Conservation (phyloP, 345 rosid genomes). For the Eutrema japonicum region DNA sequence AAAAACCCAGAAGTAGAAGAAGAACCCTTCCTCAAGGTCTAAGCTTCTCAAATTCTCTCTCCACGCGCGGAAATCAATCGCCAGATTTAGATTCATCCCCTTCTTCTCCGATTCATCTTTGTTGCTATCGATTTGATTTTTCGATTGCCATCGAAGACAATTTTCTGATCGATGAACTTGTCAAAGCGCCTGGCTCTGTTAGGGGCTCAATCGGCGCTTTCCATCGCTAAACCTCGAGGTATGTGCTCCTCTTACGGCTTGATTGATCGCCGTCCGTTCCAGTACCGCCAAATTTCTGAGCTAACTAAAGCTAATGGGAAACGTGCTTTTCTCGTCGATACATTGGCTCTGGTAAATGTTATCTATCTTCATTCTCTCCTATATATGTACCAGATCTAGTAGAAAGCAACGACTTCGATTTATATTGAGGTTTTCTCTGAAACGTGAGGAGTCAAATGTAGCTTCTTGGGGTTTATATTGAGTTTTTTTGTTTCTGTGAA, state of each 20-base stretch:
- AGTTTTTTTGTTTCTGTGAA: constrained; percentile 2
- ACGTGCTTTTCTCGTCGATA: constrained; percentile 90
- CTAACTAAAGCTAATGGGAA: constrained; percentile 65
- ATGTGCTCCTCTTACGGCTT: constrained; percentile 21
- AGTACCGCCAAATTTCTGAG: constrained; percentile 58
- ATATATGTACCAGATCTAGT: constrained; percentile 8
- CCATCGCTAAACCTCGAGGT: constrained; percentile 43
- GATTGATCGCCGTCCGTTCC: constrained; percentile 27
- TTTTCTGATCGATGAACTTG: constrained; percentile 49
- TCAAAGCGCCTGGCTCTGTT: constrained; percentile 50
- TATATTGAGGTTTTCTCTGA: constrained; percentile 4
- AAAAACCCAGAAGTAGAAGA: too few relatives aligned
- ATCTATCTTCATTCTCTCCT: neutral
- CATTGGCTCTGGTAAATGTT: constrained; percentile 75
- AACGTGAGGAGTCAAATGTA: constrained; percentile 60
- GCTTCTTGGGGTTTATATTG: neutral
- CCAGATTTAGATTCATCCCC: too few relatives aligned
- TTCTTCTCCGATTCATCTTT: too few relatives aligned
- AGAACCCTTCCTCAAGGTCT: too few relatives aligned
- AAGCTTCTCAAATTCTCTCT: too few relatives aligned
- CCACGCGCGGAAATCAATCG: too few relatives aligned
- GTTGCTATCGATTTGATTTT: too few relatives aligned
- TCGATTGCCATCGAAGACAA: too few relatives aligned
- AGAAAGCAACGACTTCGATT: constrained; percentile 1
- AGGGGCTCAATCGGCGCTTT: constrained; percentile 46